Conservation (phyloP, 2,329 filamentous ascomycete genomes). For the Graphilbum ipis-grandicollis region DNA sequence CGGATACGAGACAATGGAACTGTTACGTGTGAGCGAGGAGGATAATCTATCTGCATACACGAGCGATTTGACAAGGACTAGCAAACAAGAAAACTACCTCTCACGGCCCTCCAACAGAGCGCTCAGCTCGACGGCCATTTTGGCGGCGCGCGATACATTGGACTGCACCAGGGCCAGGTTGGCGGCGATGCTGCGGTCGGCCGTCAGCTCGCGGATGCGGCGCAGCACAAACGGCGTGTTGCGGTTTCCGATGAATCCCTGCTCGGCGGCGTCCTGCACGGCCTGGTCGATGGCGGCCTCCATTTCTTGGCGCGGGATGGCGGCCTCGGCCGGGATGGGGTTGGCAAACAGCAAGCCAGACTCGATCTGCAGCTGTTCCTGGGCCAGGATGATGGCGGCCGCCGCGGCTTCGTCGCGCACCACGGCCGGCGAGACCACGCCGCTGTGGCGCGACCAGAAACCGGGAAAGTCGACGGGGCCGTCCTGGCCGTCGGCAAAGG, state of each 20-base stretch:
- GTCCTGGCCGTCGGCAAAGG: constrained; percentile 55
- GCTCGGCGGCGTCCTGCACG: constrained; percentile 42
- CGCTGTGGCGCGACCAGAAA: constrained; percentile 84
- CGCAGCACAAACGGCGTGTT: constrained; percentile 74
- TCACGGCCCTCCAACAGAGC: constrained; percentile 3
- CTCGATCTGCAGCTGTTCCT: constrained; percentile 52
- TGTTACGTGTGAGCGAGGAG: too few relatives aligned
- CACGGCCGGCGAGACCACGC: constrained; percentile 58
- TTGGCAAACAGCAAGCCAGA: constrained; percentile 82
- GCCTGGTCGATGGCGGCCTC: constrained; percentile 51
- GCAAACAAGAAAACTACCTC: constrained; percentile 3
- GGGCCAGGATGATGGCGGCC: constrained; percentile 72
- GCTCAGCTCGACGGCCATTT: constrained; percentile 32
- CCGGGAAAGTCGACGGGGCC: constrained; percentile 65
- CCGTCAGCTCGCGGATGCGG: constrained; percentile 64
- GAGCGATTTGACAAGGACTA: too few relatives aligned
- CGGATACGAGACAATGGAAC: too few relatives aligned
- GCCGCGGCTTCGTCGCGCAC: constrained; percentile 65
- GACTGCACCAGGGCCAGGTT: constrained; percentile 47
- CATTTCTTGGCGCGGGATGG: constrained; percentile 56
- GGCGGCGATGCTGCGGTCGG: constrained; percentile 51
- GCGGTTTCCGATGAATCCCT: constrained; percentile 52
- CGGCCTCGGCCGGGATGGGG: constrained; percentile 56
- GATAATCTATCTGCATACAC: too few relatives aligned
- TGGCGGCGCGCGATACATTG: constrained; percentile 37